phyloP scores from a whole-genome alignment of 2,329 filamentous ascomycete species.

The Ophiocordyceps camponoti-rufipedis region DNA sequence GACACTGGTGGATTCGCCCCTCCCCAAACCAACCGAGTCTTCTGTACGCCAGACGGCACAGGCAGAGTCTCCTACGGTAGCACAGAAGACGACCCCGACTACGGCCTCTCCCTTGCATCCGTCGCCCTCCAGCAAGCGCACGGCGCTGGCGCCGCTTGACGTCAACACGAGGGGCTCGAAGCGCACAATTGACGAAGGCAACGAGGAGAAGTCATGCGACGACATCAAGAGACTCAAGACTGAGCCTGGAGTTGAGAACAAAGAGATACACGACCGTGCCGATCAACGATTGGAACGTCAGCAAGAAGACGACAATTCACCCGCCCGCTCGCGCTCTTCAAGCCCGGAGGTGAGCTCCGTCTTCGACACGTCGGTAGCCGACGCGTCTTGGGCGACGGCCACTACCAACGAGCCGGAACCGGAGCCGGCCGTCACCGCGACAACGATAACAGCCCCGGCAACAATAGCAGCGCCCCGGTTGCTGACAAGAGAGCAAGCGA shows the following conservation, averaged over 20 bases:
- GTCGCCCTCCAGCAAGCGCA: conserved; percentile 16
- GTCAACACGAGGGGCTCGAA: conserved; percentile 18
- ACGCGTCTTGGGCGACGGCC: conserved; percentile 27
- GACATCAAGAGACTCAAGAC: background rate
- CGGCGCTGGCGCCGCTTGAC: conserved; percentile 27
- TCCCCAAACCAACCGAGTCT: too few species aligned
- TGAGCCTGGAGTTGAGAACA: background rate
- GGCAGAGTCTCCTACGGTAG: too few species aligned
- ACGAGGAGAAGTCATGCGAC: background rate
- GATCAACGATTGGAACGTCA: background rate
- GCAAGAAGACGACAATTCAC: background rate
- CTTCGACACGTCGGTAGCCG: conserved; percentile 28
- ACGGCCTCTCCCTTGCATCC: too few species aligned
- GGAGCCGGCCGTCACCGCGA: background rate
- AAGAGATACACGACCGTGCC: background rate
- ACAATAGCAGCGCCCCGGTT: conserved; percentile 4
- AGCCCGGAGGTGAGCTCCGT: conserved; percentile 28
- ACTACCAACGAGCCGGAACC: conserved; percentile 29
- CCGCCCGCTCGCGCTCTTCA: conserved; percentile 9
- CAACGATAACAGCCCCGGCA: background rate
- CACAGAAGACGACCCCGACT: too few species aligned
- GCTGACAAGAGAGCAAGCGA: conserved; percentile 33
- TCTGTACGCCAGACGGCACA: too few species aligned
- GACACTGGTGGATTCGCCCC: too few species aligned
- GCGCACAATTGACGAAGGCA: background rate